Evolutionary conservation across 2,329 filamentous ascomycete species (phyloP), one percentile per base, ranked within the genome.

Genomic region (Microascus cirrosus): DNA sequence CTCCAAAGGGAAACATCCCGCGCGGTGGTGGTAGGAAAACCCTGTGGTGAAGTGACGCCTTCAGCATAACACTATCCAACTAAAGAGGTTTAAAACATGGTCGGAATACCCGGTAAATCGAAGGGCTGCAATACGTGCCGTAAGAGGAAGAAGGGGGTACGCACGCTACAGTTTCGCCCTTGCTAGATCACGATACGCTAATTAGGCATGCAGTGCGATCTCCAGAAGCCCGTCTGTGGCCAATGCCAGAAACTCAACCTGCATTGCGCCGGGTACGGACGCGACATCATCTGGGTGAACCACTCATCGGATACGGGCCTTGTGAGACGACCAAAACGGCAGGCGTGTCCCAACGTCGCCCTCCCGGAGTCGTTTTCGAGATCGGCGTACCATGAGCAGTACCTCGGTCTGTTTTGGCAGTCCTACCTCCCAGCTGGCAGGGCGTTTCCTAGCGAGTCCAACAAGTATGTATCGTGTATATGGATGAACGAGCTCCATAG

Each of bases 61-160:
- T n/a, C n/a, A n/a, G n/a, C n/a, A n/a, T n/a, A n/a, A n/a, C n/a
- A n/a, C n/a, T n/a, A n/a, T n/a, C n/a, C n/a, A n/a, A n/a, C n/a
- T n/a, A n/a, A n/a, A n/a, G n/a, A n/a, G n/a, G n/a, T n/a, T n/a
- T n/a, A n/a, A n/a, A n/a, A n/a, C n/a, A 63, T 63, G 62, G 61
- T 62, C 10, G 62, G 62, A 10, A 61, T 62, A 22, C 61, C 62
- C 4, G 62, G 62, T 10, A 62, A 58, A 51, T 63, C 62, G 36
- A 62, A 62, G 48, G 62, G 59, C 12, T 63, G 61, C 52, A 61
- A 62, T 35, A 63, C 60, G 18, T 63, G 62, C 54, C 59, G 61
- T 10, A 59, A 54, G 24, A 60, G 61, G 15, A 62, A 62, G 57
- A 63, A 63, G 50, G 62, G 62, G 48, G 62, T 63, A 53, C 56